Conservation (phyloP, 2,329 filamentous ascomycete species). For the Aspergillus intermedius region DNA sequence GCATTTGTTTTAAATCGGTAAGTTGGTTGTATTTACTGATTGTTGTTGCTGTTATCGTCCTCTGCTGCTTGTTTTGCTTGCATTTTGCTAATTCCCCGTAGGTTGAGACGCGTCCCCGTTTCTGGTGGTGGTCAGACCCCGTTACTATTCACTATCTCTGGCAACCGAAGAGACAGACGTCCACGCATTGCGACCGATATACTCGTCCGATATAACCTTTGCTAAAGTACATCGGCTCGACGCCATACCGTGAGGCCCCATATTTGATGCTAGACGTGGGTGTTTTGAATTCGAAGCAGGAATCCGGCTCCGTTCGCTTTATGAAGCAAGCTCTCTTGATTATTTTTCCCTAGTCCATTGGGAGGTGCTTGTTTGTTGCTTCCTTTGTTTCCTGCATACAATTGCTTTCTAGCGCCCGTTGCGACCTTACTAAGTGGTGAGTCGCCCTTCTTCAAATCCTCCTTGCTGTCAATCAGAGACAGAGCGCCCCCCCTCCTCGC, state of each 20-base stretch:
- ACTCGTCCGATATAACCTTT: no score
- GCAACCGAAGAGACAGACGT: not conserved
- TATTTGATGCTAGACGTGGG: not conserved
- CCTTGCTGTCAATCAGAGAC: not conserved
- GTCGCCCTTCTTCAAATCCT: not conserved
- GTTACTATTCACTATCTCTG: not conserved
- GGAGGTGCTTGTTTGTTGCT: not conserved
- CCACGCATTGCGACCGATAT: not conserved
- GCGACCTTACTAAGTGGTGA: not conserved
- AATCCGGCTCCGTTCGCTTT: not conserved
- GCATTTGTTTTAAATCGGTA: not conserved
- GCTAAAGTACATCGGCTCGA: no score
- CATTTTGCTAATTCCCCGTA: not conserved
- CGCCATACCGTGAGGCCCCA: no score
- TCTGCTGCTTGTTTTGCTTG: not conserved
- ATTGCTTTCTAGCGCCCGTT: not conserved
- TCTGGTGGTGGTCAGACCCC: not conserved
- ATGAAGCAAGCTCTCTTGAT: not conserved
- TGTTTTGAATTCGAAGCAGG: not conserved
- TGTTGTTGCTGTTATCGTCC: not conserved
- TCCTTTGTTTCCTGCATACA: not conserved
- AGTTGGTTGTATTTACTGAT: not conserved
- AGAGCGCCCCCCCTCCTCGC: not conserved
- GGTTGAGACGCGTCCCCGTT: conserved; percentile 1
- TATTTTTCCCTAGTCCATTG: not conserved